Evolutionary conservation across 225 moss, liverwort and hornwort genomes (phyloP).

Genomic region (Asterella californica): DNA sequence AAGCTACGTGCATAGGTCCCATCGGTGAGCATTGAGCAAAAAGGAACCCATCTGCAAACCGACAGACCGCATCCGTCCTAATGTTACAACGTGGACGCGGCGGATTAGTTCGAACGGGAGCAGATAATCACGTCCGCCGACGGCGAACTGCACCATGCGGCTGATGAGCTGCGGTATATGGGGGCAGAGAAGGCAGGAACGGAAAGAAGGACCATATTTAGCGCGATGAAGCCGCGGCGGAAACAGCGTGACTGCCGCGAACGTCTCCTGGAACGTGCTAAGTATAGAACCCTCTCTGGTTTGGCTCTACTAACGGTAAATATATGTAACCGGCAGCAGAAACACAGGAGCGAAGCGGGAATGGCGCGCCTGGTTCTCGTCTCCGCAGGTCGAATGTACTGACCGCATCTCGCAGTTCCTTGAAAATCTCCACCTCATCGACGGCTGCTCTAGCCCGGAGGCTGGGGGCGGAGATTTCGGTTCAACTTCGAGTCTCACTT

Average conservation of each 20-base stretch:
- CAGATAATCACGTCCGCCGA: neutral
- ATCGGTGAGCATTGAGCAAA: neutral
- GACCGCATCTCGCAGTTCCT: neutral
- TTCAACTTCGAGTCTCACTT: neutral
- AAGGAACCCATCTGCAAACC: neutral
- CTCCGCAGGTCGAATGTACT: constrained; percentile 13
- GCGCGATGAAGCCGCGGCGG: neutral
- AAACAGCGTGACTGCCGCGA: neutral
- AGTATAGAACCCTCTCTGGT: neutral
- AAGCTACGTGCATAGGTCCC: neutral
- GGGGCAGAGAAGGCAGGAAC: neutral
- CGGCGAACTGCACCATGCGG: neutral
- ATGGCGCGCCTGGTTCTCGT: neutral
- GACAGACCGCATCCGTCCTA: neutral
- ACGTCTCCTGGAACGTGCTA: neutral
- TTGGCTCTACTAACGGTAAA: constrained; percentile 6
- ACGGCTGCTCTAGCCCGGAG: neutral
- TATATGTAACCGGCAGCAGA: neutral
- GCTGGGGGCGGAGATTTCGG: neutral
- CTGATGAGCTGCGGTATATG: constrained; percentile 3
- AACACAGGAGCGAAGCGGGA: neutral
- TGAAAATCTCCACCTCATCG: neutral
- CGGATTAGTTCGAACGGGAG: neutral
- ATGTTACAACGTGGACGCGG: neutral
- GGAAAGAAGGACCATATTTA: neutral